Conservation (phyloP, 768 basidiomycete species). For the Mycena rosella region DNA sequence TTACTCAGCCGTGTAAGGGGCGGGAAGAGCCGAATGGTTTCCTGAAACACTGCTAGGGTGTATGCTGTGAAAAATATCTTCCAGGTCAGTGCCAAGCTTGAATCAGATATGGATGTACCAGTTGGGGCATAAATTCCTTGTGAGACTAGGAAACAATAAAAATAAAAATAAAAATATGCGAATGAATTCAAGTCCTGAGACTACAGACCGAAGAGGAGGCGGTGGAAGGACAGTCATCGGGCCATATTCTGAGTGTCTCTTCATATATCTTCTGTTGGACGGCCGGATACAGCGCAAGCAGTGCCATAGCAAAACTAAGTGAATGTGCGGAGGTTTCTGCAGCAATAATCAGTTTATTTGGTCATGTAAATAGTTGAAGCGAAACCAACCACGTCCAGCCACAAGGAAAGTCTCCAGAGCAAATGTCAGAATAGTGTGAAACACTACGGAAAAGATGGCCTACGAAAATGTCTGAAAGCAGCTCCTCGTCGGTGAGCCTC, state of each 20-base stretch:
- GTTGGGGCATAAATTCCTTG: constrained; percentile 51
- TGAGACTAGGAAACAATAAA: constrained; percentile 51
- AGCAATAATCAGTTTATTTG: no score
- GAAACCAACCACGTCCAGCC: constrained; percentile 60
- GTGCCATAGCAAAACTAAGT: constrained; percentile 54
- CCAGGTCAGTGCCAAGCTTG: background rate
- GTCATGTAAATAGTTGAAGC: background rate
- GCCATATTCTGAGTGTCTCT: constrained; percentile 57
- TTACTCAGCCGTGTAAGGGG: constrained; percentile 52
- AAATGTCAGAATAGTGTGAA: background rate
- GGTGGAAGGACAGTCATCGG: constrained; percentile 46
- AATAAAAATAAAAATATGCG: background rate
- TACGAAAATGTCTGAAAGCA: constrained; percentile 64
- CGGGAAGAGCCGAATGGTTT: constrained; percentile 61
- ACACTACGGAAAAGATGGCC: constrained; percentile 28
- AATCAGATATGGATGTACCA: constrained; percentile 44
- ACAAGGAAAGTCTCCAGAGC: constrained; percentile 58
- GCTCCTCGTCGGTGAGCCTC: constrained; percentile 57
- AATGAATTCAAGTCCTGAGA: background rate
- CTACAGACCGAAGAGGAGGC: constrained; percentile 45
- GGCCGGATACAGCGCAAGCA: constrained; percentile 65
- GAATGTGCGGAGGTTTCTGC: constrained; percentile 63
- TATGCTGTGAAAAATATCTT: constrained; percentile 41
- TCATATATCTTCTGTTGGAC: constrained; percentile 60
- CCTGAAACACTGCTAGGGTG: constrained; percentile 56